phyloP scores from a whole-genome alignment of 768 basidiomycete genomes.

The Multifurca ochricompacta region DNA sequence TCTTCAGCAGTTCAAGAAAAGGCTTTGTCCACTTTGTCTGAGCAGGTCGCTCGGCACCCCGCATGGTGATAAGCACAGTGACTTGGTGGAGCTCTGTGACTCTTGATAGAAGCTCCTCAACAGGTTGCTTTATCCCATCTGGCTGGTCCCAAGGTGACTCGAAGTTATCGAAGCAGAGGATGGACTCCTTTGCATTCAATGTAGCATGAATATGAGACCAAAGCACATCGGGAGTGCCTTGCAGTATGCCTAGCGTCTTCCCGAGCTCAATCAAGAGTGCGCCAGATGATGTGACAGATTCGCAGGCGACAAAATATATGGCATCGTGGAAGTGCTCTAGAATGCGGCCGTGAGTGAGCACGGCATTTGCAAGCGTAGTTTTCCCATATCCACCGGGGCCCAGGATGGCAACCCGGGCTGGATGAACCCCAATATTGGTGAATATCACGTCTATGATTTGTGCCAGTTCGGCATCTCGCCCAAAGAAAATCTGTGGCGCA shows the following conservation, averaged over 20 bases:
- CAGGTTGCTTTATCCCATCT: background rate
- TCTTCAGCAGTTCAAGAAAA: background rate
- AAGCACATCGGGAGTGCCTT: background rate
- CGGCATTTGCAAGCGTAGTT: background rate
- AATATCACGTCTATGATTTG: background rate
- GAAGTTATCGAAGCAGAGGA: background rate
- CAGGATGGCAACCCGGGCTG: too few relatives aligned
- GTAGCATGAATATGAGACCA: background rate
- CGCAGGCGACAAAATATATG: background rate
- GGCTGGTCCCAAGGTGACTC: too few relatives aligned
- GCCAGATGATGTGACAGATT: background rate
- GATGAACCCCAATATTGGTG: background rate
- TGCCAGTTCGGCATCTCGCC: background rate
- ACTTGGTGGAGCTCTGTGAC: background rate
- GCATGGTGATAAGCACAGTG: background rate
- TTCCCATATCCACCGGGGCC: background rate
- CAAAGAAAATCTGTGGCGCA: constrained; percentile 1
- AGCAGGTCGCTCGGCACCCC: too few relatives aligned
- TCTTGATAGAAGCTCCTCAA: background rate
- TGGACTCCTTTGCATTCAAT: background rate
- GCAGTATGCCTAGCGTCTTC: background rate
- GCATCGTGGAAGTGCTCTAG: constrained; percentile 21
- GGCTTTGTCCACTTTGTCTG: background rate
- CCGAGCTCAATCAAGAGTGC: background rate
- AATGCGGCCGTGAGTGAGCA: too few relatives aligned